A percentile compares a stretch with the other conserved stretches of the same genome.
phyloP scores from a whole-genome alignment of 2,329 filamentous ascomycete species.

The Fusarium kyushuense region DNA sequence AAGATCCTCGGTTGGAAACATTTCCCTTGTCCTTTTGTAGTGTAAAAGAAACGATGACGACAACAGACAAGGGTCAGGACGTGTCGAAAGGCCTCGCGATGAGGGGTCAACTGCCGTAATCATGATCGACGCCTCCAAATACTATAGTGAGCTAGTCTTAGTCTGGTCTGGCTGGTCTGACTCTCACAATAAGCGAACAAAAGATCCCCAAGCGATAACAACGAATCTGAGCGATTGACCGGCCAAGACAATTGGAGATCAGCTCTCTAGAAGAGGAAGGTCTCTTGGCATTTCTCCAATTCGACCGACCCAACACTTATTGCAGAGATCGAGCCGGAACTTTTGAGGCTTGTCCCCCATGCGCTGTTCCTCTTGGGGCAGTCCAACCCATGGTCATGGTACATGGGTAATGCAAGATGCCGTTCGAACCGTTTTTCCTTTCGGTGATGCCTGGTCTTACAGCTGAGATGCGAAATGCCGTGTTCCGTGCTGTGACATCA shows the following conservation, averaged over 20 bases:
- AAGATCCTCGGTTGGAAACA: constrained; percentile 1
- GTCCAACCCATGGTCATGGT: constrained; percentile 1
- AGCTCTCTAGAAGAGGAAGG: not conserved
- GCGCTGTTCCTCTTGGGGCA: constrained; percentile 7
- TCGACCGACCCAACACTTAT: not conserved
- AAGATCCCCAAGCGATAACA: constrained; percentile 1
- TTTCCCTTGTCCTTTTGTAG: constrained; percentile 4
- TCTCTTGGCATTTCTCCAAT: not conserved
- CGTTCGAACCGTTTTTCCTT: constrained; percentile 8
- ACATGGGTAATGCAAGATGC: constrained; percentile 5
- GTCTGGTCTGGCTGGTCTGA: not conserved
- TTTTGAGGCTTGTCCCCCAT: constrained; percentile 1
- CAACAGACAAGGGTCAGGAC: not conserved
- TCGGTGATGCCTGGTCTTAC: not conserved
- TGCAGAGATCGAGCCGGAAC: not conserved
- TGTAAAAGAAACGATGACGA: not conserved
- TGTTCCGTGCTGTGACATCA: constrained; percentile 5
- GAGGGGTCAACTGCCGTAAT: constrained; percentile 4
- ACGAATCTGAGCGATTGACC: not conserved
- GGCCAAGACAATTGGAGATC: not conserved
- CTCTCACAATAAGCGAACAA: not conserved
- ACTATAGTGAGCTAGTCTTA: not conserved
- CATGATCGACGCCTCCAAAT: not conserved
- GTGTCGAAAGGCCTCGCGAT: not conserved
- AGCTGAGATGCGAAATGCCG: not conserved